Evolutionary conservation across 2,329 filamentous ascomycete species (phyloP), one percentile per base, ranked within the genome.

Genomic region (Ambrosiella beaveri): DNA sequence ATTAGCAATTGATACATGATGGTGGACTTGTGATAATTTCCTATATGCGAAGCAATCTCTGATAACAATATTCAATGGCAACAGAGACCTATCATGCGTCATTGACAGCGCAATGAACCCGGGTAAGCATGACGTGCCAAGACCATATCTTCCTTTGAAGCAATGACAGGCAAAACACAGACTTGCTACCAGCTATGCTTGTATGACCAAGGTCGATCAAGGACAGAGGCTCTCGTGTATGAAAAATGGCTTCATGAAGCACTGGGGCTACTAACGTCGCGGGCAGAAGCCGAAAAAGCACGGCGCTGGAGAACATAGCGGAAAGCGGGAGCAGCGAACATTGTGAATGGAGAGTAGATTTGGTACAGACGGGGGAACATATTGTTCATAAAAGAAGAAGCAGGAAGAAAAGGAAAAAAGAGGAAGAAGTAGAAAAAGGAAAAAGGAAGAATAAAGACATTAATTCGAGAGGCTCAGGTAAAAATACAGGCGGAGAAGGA

Each of bases 281-380:
- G 78, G 67, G 85, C 83, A 68, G 86, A 85, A 70, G 80, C 85
- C 69, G 86, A 88, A 75, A 90, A 90, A 71, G 85, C 84, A 69
- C 86, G 82, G 74, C 82, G 80, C 77, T 88, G 85, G 72, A 85
- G 75, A 65, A 69, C 76, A 64, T 80, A 77, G 71, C 56, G 56
- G 55, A 80, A 27, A 53, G 49, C 13, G 40, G 40, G 77, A 68
- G 27, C 3, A 27, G 84, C 80, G 72, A 91, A 91, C 88, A 94
- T 90, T 63, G 62, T 71, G 69, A 65, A 63, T 62, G 15, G 11
- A 39, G 64, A 61, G 60, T 58, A 37, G 38, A 36, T 52, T 15
- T 41, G 62, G 60, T 63, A 61, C 12, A 40, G 60, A 61, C 58
- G 56, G 58, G 61, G 60, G 60, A 59, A 60, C 59, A 59, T 62